Evolutionary conservation across 2,329 filamentous ascomycete species (phyloP), one percentile per base, ranked within the genome.

Genomic region (Byssochlamys sp.): DNA sequence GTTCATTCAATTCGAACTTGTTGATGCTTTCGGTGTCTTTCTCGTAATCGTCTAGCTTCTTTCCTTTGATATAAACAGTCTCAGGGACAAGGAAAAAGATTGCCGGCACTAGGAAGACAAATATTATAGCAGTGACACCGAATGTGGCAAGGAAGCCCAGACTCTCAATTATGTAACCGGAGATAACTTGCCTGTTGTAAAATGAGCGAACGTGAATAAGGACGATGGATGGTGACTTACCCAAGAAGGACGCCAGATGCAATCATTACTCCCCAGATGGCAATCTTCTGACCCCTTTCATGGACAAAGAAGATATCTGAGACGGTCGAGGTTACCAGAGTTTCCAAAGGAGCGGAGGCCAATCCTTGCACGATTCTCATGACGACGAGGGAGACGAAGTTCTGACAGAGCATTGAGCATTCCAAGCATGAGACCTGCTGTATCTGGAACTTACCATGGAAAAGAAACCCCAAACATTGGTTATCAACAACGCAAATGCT

Each of bases 71-170:
- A 55, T 70, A 78, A 0, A 73, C 73, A 11, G 75, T 79, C 59
- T 79, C 77, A 9, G 75, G 69, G 1, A 78, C 74, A 59, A 78
- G 67, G 63, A 78, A 78, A 61, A 74, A 77, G 60, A 77, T 76
- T 6, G 69, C 60, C 0, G 73, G 61, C 1, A 78, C 56, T 4
- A 79, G 69, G 1, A 71, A 59, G 6, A 75, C 72, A 61, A 74
- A 77, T 12, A 78, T 73, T 2, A 77, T 57, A 0, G 74, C 76
- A 2, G 73, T 75, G 59, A 74, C 66, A 4, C 70, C 71, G 51
- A 73, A 74, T 3, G 70, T 69, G 27, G 66, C 69, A 28, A 72
- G 65, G 54, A 73, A 65, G 10, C 71, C 71, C 2, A 74, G 59
- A 14, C 62, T 65, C 55, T 71, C 65, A 56, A 74, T 73, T 57